Evolutionary conservation across 75 land plant species (phyloP).

Genomic region (Pinus albicaulis): DNA sequence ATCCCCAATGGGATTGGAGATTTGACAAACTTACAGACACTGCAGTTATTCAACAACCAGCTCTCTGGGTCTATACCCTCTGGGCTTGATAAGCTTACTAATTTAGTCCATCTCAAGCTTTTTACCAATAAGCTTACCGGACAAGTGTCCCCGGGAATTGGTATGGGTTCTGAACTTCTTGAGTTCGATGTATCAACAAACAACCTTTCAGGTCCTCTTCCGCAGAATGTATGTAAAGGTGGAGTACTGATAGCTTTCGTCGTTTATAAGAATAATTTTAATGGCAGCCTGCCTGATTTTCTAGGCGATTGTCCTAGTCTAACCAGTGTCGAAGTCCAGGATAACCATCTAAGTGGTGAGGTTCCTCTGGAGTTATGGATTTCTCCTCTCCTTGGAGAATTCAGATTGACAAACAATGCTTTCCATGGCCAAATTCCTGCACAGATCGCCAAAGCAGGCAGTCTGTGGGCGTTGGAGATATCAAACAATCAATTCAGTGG

Average conservation of each 20-base stretch:
- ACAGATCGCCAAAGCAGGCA: slow-evolving; percentile 3
- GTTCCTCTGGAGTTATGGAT: slow-evolving; percentile 31
- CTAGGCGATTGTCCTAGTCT: slow-evolving; percentile 24
- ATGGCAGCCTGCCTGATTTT: slow-evolving; percentile 32
- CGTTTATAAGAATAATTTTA: slow-evolving; percentile 37
- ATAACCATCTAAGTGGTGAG: slow-evolving; percentile 27
- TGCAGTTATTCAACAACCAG: slow-evolving; percentile 17
- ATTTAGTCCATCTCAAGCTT: slow-evolving; percentile 20
- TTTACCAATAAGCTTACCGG: slow-evolving; percentile 33
- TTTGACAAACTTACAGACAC: slow-evolving; percentile 13
- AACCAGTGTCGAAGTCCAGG: slow-evolving; percentile 7
- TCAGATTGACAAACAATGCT: slow-evolving; percentile 34
- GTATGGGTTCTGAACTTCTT: slow-evolving; percentile 15
- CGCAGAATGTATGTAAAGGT: slow-evolving; percentile 31
- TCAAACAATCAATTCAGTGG: slow-evolving; percentile 37
- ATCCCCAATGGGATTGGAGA: slow-evolving; percentile 37
- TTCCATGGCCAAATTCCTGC: slow-evolving; percentile 54
- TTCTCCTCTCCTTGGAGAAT: slow-evolving; percentile 10
- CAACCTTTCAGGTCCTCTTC: slow-evolving; percentile 37
- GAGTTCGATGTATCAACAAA: slow-evolving; percentile 40
- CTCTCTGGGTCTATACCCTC: slow-evolving; percentile 40
- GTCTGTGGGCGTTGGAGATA: slow-evolving; percentile 30
- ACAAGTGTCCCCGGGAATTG: slow-evolving; percentile 28
- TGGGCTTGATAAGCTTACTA: slow-evolving; percentile 18
- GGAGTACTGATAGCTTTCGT: slow-evolving; percentile 17